Evolutionary conservation across 129 eudicot species (phyloP), one percentile per base, ranked within the genome.

Genomic region (Pittosporum tobira): DNA sequence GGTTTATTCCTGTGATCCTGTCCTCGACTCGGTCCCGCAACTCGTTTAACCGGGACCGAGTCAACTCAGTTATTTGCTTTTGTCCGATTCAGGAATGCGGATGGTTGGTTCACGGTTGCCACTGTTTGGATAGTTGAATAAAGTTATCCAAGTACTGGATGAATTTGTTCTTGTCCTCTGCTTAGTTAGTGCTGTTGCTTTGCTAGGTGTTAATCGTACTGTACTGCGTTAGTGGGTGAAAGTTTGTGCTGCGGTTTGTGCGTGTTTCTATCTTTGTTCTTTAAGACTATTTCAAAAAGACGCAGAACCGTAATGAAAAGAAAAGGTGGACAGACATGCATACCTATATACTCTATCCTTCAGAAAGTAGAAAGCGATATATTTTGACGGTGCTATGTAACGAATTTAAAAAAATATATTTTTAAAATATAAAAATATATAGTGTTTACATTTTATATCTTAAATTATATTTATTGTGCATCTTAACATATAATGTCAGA

Each of bases 61-160:
- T 27, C 36, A 28, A 29, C 31, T 51, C 34, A 0, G 19, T 51
- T 24, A 27, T 52, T 14, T 4, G 18, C 22, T 0, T 52, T 52
- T 52, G 34, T 52, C 31, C 21, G 58, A 27, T 27, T 12, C 45
- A 3, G 30, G 25, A 19, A 3, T 9, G 31, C 15, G 16, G 28
- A 14, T 31, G 61, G 45, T n/a, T n/a, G n/a, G n/a, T n/a, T n/a
- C n/a, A 56, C 31, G 61, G 61, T 42, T 18, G 57, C 4, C 4
- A 12, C 10, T 30, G 37, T 53, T 53, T 53, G 59, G 59, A 27
- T 40, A 26, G 27, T 1, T 5, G 55, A 21, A 42, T 18, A 26
- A 18, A 62, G 20, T 12, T 60, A 40, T 60, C 29, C 51, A 15
- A 34, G 29, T 22, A 51, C 4, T 51, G 52, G 23, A 20, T 14